Evolutionary conservation across 2,329 filamentous ascomycete species (phyloP), one percentile per base, ranked within the genome.

Genomic region (Sporothrix globosa): DNA sequence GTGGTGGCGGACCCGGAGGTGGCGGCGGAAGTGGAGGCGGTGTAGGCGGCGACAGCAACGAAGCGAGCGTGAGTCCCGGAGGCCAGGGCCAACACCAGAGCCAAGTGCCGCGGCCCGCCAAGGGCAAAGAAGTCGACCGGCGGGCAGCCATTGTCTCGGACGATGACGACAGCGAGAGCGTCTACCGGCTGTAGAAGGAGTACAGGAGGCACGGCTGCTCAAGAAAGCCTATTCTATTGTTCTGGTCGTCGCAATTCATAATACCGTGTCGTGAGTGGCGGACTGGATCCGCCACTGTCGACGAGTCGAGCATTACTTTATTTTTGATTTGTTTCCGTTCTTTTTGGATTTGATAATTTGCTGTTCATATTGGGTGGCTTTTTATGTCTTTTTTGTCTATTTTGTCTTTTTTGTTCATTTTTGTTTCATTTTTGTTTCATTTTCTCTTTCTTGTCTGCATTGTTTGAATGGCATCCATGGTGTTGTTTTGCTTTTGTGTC

Each of bases 81-180:
- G 52, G 4, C 48, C 24, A 73, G 76, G 17, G 6, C 34, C 34
- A 34, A 34, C 3, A 34, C 75, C 76, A 63, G 60, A 72, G 21
- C 68, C 71, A 68, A 61, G 72, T 61, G 34, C 46, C 46, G 9
- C 68, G 72, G 4, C 60, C 60, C 7, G 58, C 54, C 21, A 87
- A 87, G 74, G 84, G 82, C 1, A 87, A 85, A 74, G 82, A 82
- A 67, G 76, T 82, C 13, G 78, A 76, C 13, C 79, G 78, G 44
- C 79, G 79, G 52, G 69, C 74, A 0, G 24, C 58, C 13, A 72
- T 70, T 4, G 70, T 44, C 63, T 73, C 58, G 4, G 74, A 74
- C 52, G 66, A 70, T 10, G 71, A 80, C 41, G 65, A 80, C 52
- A 78, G 71, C 41, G 76, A 77, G 53, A 71, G 61, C 11, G 34